Evolutionary conservation across 345 rosid genomes (phyloP), one percentile per base, ranked within the genome.

Genomic region (Brassica juncea): DNA sequence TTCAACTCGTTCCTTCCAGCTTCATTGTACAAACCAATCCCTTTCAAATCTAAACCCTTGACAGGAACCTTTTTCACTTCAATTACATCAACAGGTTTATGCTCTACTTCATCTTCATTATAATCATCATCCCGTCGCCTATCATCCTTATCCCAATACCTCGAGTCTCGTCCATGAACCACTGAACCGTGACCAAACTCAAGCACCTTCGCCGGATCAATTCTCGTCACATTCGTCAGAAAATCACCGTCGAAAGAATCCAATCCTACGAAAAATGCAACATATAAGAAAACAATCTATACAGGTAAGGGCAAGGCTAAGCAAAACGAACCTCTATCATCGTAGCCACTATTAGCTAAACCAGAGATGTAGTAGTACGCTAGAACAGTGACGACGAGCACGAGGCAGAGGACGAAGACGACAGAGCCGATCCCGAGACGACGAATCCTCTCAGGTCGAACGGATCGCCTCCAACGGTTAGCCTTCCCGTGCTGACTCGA

Each of bases 121-220:
- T 93, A 95, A 78, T 95, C 99, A 71, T 73, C 86, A 83, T 94
- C 98, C 73, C 98, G 84, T 82, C 99, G 91, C 84, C 99, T 87
- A 78, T 92, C 99, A 82, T 94, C 99, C 85, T 76, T 87, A 81
- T 94, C 99, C 98, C 99, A 92, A 81, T 86, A 86, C 78, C 97
- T 86, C 2, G 99, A 94, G 84, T 94, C 99, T 21, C 94, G 82
- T 47, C 94, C 99, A 69, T 88, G 93, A 27, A 80, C 59, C 21
- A 82, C 88, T 0, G 95, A 88, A 61, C 92, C 92, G 14, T 74
- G 82, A 71, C 99, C 99, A 82, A 90, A 94, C 68, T 84, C 87
- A 62, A 94, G 87, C 68, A 87, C 89, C 76, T 84, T 91, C 34
- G 68, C 68, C 1, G 84, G 72, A 6, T 86, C 88, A 1, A 81